These are phyloP conservation scores for Salvia hispanica DNA, from an alignment of 257 asterid genomes.

Conservation along the genomic window DNA sequence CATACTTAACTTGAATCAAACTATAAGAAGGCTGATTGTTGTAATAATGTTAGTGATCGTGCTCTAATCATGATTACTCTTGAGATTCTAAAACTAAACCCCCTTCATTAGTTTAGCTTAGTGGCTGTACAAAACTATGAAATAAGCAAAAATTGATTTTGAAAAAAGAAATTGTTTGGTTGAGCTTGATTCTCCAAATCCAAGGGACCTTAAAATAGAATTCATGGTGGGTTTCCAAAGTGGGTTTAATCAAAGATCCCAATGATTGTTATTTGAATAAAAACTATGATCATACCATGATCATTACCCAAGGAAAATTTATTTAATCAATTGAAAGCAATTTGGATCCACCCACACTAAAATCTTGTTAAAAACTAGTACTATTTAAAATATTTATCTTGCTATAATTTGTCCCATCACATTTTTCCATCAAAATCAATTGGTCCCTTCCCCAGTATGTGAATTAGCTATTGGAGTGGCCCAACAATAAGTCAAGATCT, in stretches of 20 bases:
- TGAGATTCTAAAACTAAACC: neutral
- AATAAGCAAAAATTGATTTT: neutral
- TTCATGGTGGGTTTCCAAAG: neutral
- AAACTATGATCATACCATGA: conserved; percentile 27
- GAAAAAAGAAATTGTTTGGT: no score
- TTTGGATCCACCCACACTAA: conserved; percentile 27
- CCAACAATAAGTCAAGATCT: no score
- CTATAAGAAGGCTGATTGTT: neutral
- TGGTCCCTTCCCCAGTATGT: neutral
- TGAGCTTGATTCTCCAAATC: no score
- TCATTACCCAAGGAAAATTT: conserved; percentile 13
- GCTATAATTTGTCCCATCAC: neutral
- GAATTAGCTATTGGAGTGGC: neutral
- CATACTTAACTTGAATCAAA: no score
- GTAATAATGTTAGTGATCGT: neutral
- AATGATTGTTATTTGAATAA: conserved; percentile 15
- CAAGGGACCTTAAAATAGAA: neutral
- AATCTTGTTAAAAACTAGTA: neutral
- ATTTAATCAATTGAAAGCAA: neutral
- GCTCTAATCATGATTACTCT: conserved; percentile 16
- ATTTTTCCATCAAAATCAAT: conserved; percentile 19
- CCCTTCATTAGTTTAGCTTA: no score
- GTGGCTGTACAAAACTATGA: no score
- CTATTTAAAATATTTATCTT: neutral
- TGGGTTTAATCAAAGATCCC: conserved; percentile 32